Percentiles rank a stretch among this genome's conserved stretches.
phyloP scores from a whole-genome alignment of 23 red algal species.

The Gracilaria caudata region DNA sequence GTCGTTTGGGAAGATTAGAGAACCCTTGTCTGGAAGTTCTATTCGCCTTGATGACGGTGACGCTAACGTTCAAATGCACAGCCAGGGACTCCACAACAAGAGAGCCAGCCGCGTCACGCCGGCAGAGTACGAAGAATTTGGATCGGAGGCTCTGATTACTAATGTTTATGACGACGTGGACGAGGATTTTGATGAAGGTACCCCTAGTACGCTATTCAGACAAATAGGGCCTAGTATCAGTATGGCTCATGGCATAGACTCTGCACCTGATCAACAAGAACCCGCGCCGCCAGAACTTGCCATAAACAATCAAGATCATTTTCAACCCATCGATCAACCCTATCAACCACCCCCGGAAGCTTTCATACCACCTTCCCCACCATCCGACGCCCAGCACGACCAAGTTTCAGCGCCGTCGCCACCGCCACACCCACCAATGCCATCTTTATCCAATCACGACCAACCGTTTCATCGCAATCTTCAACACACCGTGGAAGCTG shows the following conservation, averaged over 20 bases:
- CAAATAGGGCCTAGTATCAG: slow-evolving; percentile 55
- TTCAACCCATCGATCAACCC: not conserved
- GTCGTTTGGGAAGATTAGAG: slow-evolving; percentile 27
- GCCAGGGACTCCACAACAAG: not conserved
- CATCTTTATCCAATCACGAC: not conserved
- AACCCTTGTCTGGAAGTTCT: slow-evolving; percentile 10
- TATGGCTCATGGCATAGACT: slow-evolving; percentile 28
- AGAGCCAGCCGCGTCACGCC: not conserved
- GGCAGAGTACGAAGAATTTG: slow-evolving; percentile 40
- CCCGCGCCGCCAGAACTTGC: not conserved
- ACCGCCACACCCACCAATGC: not conserved
- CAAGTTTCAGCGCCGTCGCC: not conserved
- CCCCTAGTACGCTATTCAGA: slow-evolving; percentile 40
- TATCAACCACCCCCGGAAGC: not conserved
- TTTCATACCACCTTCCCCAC: not conserved
- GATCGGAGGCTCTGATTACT: slow-evolving; percentile 38
- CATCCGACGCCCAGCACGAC: not conserved
- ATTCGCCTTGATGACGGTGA: not conserved
- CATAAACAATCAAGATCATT: too few relatives aligned
- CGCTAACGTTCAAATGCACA: not conserved
- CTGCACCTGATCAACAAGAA: too few relatives aligned
- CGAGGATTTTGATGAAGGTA: slow-evolving; percentile 33
- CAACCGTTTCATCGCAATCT: too few relatives aligned
- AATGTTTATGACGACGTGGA: slow-evolving; percentile 35
- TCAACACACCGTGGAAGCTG: too few relatives aligned